These are phyloP conservation scores for Silybum marianum DNA, from an alignment of 129 eudicot species.

Conservation along the genomic window DNA sequence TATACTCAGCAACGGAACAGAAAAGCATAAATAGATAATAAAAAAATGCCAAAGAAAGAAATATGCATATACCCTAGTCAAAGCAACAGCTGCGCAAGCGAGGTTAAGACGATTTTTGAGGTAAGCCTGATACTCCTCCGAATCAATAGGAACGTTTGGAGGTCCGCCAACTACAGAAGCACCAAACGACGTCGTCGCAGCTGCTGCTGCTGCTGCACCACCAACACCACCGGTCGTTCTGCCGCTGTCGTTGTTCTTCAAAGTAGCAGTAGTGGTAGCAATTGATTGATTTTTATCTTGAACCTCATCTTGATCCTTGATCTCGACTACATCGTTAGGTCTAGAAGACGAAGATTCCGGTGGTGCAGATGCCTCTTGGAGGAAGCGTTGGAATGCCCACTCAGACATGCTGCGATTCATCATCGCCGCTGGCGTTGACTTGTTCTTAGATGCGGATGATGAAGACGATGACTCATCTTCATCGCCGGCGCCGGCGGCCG, in stretches of 20 bases:
- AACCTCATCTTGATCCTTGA: constrained; percentile 52
- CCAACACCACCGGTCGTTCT: not conserved
- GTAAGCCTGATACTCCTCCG: constrained; percentile 85
- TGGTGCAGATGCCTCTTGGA: constrained; percentile 64
- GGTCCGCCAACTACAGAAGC: constrained; percentile 30
- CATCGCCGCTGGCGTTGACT: constrained; percentile 41
- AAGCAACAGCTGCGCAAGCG: constrained; percentile 98
- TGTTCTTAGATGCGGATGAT: constrained; percentile 29
- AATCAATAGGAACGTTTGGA: constrained; percentile 62
- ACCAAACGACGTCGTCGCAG: constrained; percentile 30
- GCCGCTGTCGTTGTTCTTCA: constrained; percentile 21
- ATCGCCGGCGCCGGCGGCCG: constrained; percentile 33
- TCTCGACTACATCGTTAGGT: constrained; percentile 45
- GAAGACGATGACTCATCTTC: constrained; percentile 36
- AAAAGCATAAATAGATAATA: not conserved
- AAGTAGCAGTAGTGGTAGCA: not conserved
- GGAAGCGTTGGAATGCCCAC: constrained; percentile 87
- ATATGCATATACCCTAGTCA: constrained; percentile 63
- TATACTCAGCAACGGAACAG: not conserved
- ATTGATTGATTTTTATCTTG: constrained; percentile 25
- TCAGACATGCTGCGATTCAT: constrained; percentile 92
- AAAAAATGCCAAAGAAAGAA: not conserved
- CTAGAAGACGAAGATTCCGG: constrained; percentile 42
- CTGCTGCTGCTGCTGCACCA: too few species aligned
- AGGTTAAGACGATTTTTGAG: constrained; percentile 73